Conservation (phyloP, 148 eudicot genomes). For the Mesembryanthemum crystallinum region DNA sequence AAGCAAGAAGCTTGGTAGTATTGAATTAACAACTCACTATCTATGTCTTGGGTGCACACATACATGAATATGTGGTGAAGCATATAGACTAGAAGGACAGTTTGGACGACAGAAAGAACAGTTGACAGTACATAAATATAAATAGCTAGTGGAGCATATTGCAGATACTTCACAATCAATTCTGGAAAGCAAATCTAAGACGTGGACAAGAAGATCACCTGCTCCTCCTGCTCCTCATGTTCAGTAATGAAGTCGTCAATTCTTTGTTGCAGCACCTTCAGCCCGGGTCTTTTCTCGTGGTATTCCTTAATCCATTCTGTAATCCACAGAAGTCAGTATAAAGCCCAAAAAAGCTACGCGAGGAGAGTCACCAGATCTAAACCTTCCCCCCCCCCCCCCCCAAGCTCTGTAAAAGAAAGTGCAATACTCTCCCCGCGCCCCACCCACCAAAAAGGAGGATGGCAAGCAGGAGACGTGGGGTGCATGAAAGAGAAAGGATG, state of each 20-base stretch:
- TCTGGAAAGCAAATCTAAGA: neutral
- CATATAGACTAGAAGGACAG: neutral
- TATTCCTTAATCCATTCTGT: conserved; percentile 75
- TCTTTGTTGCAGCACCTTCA: conserved; percentile 66
- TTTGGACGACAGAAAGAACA: neutral
- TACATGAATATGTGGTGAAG: neutral
- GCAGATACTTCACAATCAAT: neutral
- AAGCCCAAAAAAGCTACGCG: too few species aligned
- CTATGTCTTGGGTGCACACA: neutral
- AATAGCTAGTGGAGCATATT: neutral
- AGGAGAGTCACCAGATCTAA: too few species aligned
- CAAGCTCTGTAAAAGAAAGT: too few species aligned
- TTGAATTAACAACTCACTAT: too few species aligned
- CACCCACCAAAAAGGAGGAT: too few species aligned
- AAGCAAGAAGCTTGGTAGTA: too few species aligned
- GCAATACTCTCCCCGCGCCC: neutral
- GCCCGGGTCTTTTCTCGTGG: conserved; percentile 62
- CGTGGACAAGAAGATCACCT: conserved; percentile 43
- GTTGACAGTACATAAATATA: neutral
- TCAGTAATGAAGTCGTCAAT: conserved; percentile 76
- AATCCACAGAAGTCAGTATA: conserved; percentile 16
- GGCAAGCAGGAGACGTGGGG: neutral
- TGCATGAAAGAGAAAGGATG: neutral
- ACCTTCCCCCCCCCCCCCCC: neutral
- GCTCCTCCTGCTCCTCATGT: conserved; percentile 62